Base-by-base conservation (phyloP, 2,329 filamentous ascomycete genomes). In the Aureobasidium sp. region DNA sequence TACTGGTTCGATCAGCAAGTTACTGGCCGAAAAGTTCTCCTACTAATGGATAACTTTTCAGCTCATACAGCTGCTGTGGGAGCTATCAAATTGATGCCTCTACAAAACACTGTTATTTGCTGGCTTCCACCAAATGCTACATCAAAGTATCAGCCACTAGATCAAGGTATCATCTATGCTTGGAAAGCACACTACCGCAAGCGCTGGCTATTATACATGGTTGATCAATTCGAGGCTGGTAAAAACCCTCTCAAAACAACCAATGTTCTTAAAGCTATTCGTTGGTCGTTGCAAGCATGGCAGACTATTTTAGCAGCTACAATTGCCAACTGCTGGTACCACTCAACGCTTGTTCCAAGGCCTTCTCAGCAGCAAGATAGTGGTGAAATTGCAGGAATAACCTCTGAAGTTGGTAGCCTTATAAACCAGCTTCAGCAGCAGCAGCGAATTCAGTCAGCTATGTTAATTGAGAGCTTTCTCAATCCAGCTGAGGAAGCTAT, bases 41-140 rank as follows among this genome's bases (percentile, higher is more conserved):
- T 56, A 29, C 10, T 49, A n/a, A 54, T 56, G 24, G 55, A 56
- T 25, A 56, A 54, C 50, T 54, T 54, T 14, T 40, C 19, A 25
- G 50, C 55, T 41, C 41, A 56, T 45, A 41, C 12, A 35, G 37
- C 25, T 12, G 55, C 50, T 21, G 40, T 56, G 14, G 37, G 25
- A 19, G 21, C 38, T 22, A 25, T 45, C 16, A n/a, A 39, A 44
- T 12, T 14, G 12, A 22, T 40, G 16, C 45, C 29, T 11, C 29
- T 53, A 3, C 22, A 45, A 37, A 55, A 57, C 27, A 47, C 54
- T 10, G 37, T 41, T 14, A 27, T 57, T 5, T 39, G 10, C 17
- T 48, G 39, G 39, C 34, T 57, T 6, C 55, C 45, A 14, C 40
- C 32, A 25, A 40, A 35, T 1, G 40, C 45, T 41, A 34, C 39